phyloP scores from a whole-genome alignment of 331 rosid genomes.

The Quercus lobata region DNA sequence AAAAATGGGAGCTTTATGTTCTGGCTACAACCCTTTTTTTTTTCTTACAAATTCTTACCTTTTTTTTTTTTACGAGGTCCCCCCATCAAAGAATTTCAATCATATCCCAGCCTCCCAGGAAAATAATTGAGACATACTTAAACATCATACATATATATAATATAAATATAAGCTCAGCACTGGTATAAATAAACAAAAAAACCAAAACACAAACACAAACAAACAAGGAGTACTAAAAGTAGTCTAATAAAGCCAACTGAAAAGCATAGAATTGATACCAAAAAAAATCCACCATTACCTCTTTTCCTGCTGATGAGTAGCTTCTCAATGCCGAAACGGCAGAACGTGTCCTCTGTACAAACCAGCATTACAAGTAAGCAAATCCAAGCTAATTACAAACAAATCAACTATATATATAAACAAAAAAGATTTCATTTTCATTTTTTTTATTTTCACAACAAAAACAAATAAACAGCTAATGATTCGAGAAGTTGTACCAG shows the following conservation, averaged over 20 bases:
- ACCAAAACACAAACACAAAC: too few species aligned
- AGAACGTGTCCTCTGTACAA: slow-evolving; percentile 52
- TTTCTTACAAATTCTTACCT: too few species aligned
- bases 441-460: too few species aligned
- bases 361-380: not conserved
- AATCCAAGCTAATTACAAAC: not conserved
- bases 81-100: not conserved
- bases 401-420: not conserved
- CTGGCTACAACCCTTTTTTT: too few species aligned
- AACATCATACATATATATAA: not conserved
- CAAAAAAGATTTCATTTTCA: too few species aligned
- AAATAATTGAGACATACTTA: not conserved
- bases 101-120: not conserved
- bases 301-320: slow-evolving; percentile 67
- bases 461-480: not conserved
- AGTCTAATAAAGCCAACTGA: not conserved
- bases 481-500: slow-evolving; percentile 22
- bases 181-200: not conserved
- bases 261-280: not conserved
- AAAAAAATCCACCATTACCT: slow-evolving; percentile 34
- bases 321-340: slow-evolving; percentile 52
- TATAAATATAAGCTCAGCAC: not conserved
- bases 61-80: not conserved
- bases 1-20: too few species aligned
- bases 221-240: not conserved